Evolutionary conservation across 495 filamentous ascomycete species (phyloP).

Genomic region (Parathielavia appendiculata): DNA sequence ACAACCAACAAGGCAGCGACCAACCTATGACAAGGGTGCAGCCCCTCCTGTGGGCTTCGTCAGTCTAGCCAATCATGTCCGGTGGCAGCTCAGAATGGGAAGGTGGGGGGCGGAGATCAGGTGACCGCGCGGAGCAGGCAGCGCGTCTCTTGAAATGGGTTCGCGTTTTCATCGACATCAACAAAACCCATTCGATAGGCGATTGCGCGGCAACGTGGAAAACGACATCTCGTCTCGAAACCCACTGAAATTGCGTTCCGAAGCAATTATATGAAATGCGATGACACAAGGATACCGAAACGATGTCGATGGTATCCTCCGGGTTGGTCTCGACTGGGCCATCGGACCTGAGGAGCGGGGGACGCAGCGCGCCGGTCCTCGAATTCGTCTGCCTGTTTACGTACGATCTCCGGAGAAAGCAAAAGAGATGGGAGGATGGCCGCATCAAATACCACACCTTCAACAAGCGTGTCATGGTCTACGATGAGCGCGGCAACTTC

Average conservation of each 20-base stretch:
- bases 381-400: conserved; percentile 84
- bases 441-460: conserved; percentile 81
- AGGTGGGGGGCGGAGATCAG: conserved; percentile 15
- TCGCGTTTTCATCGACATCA: conserved; percentile 15
- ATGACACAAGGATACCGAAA: conserved; percentile 12
- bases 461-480: conserved; percentile 88
- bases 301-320: conserved; percentile 24
- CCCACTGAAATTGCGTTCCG: too few relatives aligned
- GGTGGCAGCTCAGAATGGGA: background rate
- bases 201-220: background rate
- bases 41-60: background rate
- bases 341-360: conserved; percentile 1
- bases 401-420: conserved; percentile 74
- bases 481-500: conserved; percentile 72
- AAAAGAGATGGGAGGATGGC: conserved; percentile 92
- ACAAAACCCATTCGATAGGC: background rate
- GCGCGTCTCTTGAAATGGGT: conserved; percentile 11
- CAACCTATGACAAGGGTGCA: too few relatives aligned
- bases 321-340: conserved; percentile 4
- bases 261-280: background rate
- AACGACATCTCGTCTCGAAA: background rate
- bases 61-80: background rate
- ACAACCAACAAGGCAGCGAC: too few relatives aligned
- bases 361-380: conserved; percentile 56
- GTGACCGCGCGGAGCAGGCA: conserved; percentile 16